Evolutionary conservation across 495 filamentous ascomycete species (phyloP).

Genomic region (Xanthoparmelia taractica): DNA sequence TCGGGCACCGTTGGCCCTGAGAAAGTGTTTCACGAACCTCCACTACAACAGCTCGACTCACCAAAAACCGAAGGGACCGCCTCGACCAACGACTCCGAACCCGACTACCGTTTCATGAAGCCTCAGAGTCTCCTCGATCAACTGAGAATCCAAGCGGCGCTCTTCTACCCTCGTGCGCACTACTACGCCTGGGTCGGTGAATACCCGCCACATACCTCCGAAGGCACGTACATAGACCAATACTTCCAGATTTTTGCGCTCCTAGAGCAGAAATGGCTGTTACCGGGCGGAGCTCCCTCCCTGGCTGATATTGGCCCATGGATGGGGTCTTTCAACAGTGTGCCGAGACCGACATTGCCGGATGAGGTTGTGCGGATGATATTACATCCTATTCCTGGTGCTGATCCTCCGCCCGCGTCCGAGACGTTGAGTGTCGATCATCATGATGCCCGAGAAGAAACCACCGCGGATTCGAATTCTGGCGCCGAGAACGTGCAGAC

Average conservation of each 20-base stretch:
- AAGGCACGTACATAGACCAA: not conserved
- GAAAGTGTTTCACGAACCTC: too few relatives aligned
- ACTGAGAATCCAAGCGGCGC: conserved; percentile 8
- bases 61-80: not conserved
- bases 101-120: not conserved
- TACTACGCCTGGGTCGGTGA: not conserved
- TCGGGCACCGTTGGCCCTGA: not conserved
- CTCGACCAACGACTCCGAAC: not conserved
- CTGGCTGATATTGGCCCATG: conserved; percentile 1
- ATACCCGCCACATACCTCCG: not conserved
- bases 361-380: not conserved
- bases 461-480: not conserved
- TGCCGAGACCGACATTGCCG: conserved; percentile 1
- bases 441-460: not conserved
- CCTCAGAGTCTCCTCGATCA: conserved; percentile 4
- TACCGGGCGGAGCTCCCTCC: not conserved
- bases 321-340: not conserved
- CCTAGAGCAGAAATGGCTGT: not conserved
- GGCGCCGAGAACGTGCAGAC: not conserved
- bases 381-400: not conserved
- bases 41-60: too few relatives aligned
- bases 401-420: not conserved
- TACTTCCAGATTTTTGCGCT: not conserved
- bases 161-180: not conserved
- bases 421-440: not conserved